Evolutionary conservation across 345 rosid genomes (phyloP), one percentile per base, ranked within the genome.

Genomic region (Moricandia moricandioides): DNA sequence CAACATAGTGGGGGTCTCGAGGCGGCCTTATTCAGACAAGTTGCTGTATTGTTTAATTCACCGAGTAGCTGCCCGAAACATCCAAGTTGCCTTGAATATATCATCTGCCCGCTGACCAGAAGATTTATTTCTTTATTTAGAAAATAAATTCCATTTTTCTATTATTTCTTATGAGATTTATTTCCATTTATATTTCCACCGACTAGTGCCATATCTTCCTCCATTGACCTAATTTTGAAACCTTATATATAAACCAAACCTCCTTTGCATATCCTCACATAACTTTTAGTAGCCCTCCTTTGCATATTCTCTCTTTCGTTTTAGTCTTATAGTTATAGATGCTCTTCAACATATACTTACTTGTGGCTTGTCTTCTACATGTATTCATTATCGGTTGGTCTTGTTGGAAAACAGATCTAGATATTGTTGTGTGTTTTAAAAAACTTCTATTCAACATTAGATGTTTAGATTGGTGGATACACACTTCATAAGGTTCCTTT

Each of bases 211-310:
- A 34, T 29, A 31, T 11, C 35, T 24, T 26, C 24, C 54, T 58
- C 60, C 71, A 43, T 71, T 77, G 80, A 77, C 80, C 80, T 77
- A 77, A 71, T 77, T 77, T 16, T 7, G 8, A 65, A 77, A 35
- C 70, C 75, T 33, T 58, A 29, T 77, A 77, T 77, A 65, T 77
- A 77, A 70, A 76, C 65, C 51, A 43, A 70, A 45, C 61, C 71
- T 76, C 75, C 52, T 10, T 14, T 56, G 70, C 65, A 6, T n/a
- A 69, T 70, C 2, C 51, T 31, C 56, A 30, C 11, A 16, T 18
- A 29, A n/a, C 37, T 76, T 45, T 40, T 43, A 55, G 37, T 62
- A 69, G 61, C 80, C 31, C 49, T 54, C 5, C 79, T 35, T 47
- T 47, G 52, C 52, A 47, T 26, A 11, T 24, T 35, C 55, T 16